Base-by-base conservation (phyloP, 2,329 filamentous ascomycete genomes). In the Gyromitra esculenta region DNA sequence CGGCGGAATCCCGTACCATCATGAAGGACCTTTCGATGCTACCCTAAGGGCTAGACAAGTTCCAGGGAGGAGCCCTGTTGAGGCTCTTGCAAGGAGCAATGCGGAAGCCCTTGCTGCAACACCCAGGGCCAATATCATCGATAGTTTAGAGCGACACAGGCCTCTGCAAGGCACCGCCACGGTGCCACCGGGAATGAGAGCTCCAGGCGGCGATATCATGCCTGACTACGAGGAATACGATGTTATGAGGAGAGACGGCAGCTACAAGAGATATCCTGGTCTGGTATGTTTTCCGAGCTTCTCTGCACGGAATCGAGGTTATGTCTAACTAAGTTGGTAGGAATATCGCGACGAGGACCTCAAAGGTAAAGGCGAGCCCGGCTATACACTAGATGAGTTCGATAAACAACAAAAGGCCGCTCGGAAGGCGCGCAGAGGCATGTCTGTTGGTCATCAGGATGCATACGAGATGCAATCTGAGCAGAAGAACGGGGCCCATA, bases 21-120 rank as follows among this genome's bases (percentile, higher is more conserved):
- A 98, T 81, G 92, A 91, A 79, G 94, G 95, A 0, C 95, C 95
- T 0, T 98, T 92, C 80, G 95, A 98, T 82, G 93, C 94, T 8
- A 91, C 92, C 1, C 86, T 93, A 67, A 86, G 91, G 0, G 89
- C 91, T 11, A 88, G 92, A 62, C 97, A 97, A 84, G 86, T 85
- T 2, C 86, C 89, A 80, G 86, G 85, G 80, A 84, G 83, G 74
- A 90, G 92, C 1, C 94, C 95, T 0, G 84, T 97, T 6, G 93
- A 91, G 37, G 95, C 94, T 1, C 88, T 97, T 4, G 86, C 86
- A 72, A 86, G 88, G 1, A 90, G 89, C 54, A 97, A 96, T 83
- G 86, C 87, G 69, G 92, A 93, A 82, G 92, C 94, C 0, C 83
- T 97, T 64, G 89, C 87, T 77, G 95, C 95, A 0, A 97, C 94